These are phyloP conservation scores for Fusarium sarcochroum DNA, from an alignment of 2,329 filamentous ascomycete genomes.

Conservation along the genomic window DNA sequence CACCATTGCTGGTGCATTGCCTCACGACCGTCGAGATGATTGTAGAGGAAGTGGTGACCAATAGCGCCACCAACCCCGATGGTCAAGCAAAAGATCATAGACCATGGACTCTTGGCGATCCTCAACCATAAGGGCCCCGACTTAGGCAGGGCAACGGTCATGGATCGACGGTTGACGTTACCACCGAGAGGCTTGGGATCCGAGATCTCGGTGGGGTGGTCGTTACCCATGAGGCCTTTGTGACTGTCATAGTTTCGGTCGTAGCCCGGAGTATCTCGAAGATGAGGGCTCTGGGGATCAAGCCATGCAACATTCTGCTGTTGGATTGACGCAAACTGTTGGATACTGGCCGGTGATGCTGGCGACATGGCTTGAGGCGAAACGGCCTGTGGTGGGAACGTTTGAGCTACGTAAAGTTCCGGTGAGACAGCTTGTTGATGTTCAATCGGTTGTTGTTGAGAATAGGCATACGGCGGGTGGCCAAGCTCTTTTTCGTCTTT, in stretches of 20 bases:
- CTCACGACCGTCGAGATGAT: constrained; percentile 10
- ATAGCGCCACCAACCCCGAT: constrained; percentile 18
- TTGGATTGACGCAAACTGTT: background rate
- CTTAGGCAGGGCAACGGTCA: background rate
- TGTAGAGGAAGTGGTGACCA: constrained; percentile 25
- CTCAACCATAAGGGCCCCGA: constrained; percentile 10
- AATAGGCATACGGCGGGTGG: background rate
- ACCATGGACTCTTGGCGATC: constrained; percentile 30
- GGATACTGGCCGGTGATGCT: background rate
- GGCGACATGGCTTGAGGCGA: constrained; percentile 3
- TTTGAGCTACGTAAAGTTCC: constrained; percentile 3
- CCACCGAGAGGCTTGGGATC: constrained; percentile 1
- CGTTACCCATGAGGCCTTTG: constrained; percentile 7
- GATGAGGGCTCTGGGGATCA: constrained; percentile 26
- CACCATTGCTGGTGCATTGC: constrained; percentile 34
- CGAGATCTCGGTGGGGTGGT: accelerated
- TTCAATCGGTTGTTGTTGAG: constrained; percentile 2
- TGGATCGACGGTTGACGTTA: background rate
- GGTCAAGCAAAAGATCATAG: constrained; percentile 25
- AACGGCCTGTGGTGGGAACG: background rate
- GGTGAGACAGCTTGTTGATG: constrained; percentile 18
- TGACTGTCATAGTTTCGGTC: constrained; percentile 21
- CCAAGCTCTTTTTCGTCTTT: constrained; percentile 2
- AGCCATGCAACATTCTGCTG: constrained; percentile 18
- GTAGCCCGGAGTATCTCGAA: constrained; percentile 18